Percentiles rank a stretch among this genome's conserved stretches.
Evolutionary conservation across 164 flowering plant species (phyloP).

Genomic region (Vitis vinifera): DNA sequence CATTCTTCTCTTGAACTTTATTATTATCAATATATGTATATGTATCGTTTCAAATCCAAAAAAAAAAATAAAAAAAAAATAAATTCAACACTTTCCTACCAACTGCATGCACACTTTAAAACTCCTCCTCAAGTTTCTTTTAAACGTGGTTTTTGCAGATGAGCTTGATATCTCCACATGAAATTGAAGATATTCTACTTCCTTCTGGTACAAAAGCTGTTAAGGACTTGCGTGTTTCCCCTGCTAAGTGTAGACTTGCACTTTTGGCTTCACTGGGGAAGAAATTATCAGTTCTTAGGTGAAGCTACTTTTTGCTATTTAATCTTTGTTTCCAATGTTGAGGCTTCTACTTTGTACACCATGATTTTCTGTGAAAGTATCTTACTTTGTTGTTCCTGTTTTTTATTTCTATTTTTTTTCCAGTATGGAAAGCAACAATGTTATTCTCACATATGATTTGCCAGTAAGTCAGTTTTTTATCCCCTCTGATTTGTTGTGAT

Average conservation of each 20-base stretch:
- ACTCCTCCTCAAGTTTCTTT: neutral
- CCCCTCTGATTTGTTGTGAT: neutral
- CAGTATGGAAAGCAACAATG: conserved; percentile 80
- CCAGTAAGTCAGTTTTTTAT: conserved; percentile 51
- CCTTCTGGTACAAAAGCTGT: conserved; percentile 56
- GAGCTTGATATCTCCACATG: conserved; percentile 68
- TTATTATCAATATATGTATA: neutral
- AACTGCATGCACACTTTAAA: neutral
- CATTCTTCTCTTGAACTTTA: neutral
- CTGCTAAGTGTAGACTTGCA: conserved; percentile 33
- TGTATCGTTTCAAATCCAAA: neutral
- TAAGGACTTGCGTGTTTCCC: conserved; percentile 66
- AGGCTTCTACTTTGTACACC: neutral
- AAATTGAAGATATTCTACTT: conserved; percentile 60
- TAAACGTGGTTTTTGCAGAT: conserved; percentile 42
- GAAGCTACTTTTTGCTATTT: neutral
- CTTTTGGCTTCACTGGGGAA: conserved; percentile 76
- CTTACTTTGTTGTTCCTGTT: conserved; percentile 9
- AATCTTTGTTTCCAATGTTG: neutral
- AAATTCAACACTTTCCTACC: too few species aligned
- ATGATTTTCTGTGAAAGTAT: neutral
- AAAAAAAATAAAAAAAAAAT: too few species aligned
- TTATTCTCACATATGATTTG: conserved; percentile 63
- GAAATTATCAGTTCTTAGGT: conserved; percentile 83
- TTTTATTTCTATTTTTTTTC: conserved; percentile 13